Conservation (phyloP, 768 basidiomycete species). For the Leucosporidium scottii region DNA sequence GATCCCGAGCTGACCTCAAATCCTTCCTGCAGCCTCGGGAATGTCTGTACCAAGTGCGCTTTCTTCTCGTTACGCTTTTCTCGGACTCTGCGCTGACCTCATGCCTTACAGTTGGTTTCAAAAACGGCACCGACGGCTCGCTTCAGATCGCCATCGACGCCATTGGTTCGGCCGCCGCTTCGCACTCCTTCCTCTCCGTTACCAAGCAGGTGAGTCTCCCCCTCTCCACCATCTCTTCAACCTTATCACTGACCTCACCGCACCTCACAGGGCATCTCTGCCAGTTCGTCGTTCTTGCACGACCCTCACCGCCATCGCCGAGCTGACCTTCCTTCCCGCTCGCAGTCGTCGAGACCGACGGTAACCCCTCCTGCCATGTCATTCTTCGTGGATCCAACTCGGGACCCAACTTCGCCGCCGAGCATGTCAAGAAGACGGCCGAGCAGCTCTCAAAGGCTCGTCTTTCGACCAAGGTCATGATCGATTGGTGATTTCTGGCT, state of each 20-base stretch:
- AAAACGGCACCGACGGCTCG: conserved; percentile 93
- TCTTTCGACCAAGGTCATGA: conserved; percentile 77
- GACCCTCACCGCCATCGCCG: not conserved
- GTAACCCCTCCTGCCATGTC: conserved; percentile 85
- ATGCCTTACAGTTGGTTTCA: conserved; percentile 84
- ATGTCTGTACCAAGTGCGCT: conserved; percentile 29
- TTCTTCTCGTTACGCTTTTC: not conserved
- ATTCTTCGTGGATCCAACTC: conserved; percentile 84
- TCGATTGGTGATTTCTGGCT: conserved; percentile 40
- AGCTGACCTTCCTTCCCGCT: conserved; percentile 20
- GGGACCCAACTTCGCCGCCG: conserved; percentile 80
- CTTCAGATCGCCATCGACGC: conserved; percentile 77
- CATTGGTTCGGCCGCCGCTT: conserved; percentile 79
- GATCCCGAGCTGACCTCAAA: not conserved
- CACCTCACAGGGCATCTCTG: conserved; percentile 57
- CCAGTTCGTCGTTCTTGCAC: conserved; percentile 44
- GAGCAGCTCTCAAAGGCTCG: conserved; percentile 71
- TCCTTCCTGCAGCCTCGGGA: conserved; percentile 25
- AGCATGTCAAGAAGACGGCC: conserved; percentile 68
- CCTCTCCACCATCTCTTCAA: too few relatives aligned
- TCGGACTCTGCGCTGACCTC: not conserved
- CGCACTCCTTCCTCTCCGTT: conserved; percentile 93
- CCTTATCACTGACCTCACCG: too few relatives aligned
- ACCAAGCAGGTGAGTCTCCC: conserved; percentile 60
- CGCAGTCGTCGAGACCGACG: conserved; percentile 79